Conservation (phyloP, 768 basidiomycete genomes). For the Lactarius evosmus region DNA sequence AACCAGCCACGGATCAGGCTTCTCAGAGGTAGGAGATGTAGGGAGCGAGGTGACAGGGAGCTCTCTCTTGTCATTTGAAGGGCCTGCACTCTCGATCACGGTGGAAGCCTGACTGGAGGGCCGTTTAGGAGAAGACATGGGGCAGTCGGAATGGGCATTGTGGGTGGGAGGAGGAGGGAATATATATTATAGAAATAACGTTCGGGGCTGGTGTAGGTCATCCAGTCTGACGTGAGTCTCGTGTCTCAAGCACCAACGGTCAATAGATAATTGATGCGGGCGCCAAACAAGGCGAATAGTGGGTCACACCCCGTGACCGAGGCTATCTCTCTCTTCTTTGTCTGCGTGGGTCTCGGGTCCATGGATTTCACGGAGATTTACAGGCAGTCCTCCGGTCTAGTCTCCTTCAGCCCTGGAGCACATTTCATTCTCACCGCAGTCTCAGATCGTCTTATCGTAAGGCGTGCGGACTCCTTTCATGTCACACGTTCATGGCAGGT, state of each 20-base stretch:
- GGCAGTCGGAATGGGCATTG: not conserved
- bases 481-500: constrained; percentile 79
- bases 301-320: not conserved
- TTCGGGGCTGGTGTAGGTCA: constrained; percentile 12
- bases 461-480: constrained; percentile 80
- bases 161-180: not conserved
- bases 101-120: constrained; percentile 21
- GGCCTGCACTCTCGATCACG: not conserved
- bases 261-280: not conserved
- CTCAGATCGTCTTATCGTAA: constrained; percentile 75
- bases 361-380: constrained; percentile 92
- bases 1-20: constrained; percentile 25
- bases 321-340: not conserved
- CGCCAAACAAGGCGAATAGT: not conserved
- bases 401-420: constrained; percentile 80
- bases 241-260: not conserved
- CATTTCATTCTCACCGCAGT: constrained; percentile 83
- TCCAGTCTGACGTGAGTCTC: constrained; percentile 14
- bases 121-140: constrained; percentile 15
- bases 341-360: not conserved
- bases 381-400: constrained; percentile 63
- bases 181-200: not conserved
- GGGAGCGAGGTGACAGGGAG: not conserved
- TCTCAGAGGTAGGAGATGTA: constrained; percentile 1
- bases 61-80: not conserved